A percentile compares a stretch with the other conserved stretches of the same genome.
Conservation (phyloP, 2,329 filamentous ascomycete genomes). For the Hymenoscyphus albidus region DNA sequence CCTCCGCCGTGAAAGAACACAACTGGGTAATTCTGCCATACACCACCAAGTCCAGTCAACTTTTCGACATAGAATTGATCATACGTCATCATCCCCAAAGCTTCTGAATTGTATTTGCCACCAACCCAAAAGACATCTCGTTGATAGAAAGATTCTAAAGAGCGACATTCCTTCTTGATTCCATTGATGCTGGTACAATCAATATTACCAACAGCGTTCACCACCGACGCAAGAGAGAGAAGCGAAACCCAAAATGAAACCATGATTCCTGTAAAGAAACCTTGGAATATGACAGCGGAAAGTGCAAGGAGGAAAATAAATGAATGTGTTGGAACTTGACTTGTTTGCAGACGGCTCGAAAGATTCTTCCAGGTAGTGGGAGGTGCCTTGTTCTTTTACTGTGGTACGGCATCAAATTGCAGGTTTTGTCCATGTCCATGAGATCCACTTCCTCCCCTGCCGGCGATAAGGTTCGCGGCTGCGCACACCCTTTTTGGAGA, state of each 20-base stretch:
- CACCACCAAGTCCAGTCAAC: neutral
- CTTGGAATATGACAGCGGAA: neutral
- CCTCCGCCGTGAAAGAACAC: neutral
- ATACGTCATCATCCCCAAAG: constrained; percentile 1
- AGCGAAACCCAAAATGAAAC: neutral
- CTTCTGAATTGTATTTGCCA: neutral
- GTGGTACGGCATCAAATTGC: neutral
- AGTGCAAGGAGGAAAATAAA: neutral
- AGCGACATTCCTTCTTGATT: neutral
- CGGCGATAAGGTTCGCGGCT: neutral
- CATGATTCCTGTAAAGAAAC: neutral
- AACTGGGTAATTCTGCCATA: neutral
- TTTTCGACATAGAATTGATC: neutral
- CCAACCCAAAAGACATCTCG: constrained; percentile 1
- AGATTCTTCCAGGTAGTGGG: neutral
- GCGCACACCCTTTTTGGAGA: constrained; percentile 1
- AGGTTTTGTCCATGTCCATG: neutral
- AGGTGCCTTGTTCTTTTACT: neutral
- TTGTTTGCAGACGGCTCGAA: neutral
- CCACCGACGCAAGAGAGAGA: neutral
- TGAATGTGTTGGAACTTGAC: neutral
- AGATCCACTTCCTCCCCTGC: neutral
- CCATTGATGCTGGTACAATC: neutral
- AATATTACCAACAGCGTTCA: neutral
- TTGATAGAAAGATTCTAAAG: neutral